Percentiles rank a stretch among this genome's conserved stretches.
These are phyloP conservation scores for Liquidambar formosana DNA, from an alignment of 164 flowering plant species.

Conservation along the genomic window DNA sequence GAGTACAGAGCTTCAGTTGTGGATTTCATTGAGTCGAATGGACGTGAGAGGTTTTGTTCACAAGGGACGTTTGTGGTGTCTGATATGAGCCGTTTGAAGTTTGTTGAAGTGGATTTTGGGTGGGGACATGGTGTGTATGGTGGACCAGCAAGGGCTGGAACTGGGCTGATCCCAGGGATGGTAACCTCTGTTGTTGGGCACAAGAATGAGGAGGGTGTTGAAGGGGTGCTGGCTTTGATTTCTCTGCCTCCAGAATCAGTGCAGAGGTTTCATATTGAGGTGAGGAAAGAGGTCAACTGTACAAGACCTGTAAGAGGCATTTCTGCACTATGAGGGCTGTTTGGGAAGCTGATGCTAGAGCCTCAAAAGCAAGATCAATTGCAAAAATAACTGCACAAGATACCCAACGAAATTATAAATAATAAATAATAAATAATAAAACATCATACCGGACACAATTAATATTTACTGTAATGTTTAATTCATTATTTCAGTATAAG, in stretches of 20 bases:
- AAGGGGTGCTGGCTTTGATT: constrained; percentile 7
- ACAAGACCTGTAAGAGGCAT: background rate
- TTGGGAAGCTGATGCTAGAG: too few species aligned
- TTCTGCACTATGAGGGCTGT: constrained; percentile 4
- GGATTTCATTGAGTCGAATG: constrained; percentile 31
- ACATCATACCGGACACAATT: too few species aligned
- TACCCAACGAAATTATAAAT: too few species aligned
- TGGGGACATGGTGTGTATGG: constrained; percentile 30
- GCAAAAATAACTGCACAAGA: too few species aligned
- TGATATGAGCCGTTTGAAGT: constrained; percentile 22
- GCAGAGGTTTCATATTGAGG: constrained; percentile 20
- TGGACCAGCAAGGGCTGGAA: constrained; percentile 24
- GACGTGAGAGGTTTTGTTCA: constrained; percentile 14
- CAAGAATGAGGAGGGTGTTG: constrained; percentile 20
- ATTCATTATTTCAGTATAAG: too few species aligned
- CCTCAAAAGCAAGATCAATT: background rate
- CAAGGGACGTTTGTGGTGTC: constrained; percentile 23
- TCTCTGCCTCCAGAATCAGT: constrained; percentile 21
- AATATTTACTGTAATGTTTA: too few species aligned
- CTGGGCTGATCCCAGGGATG: constrained; percentile 25
- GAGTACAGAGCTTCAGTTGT: constrained; percentile 29
- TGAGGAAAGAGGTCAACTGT: constrained; percentile 6
- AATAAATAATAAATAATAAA: too few species aligned
- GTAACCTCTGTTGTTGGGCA: constrained; percentile 16
- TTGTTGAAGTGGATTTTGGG: constrained; percentile 29